These are phyloP conservation scores for Symbiodinium natans DNA, from an alignment of 73 alveolate species.

Conservation along the genomic window DNA sequence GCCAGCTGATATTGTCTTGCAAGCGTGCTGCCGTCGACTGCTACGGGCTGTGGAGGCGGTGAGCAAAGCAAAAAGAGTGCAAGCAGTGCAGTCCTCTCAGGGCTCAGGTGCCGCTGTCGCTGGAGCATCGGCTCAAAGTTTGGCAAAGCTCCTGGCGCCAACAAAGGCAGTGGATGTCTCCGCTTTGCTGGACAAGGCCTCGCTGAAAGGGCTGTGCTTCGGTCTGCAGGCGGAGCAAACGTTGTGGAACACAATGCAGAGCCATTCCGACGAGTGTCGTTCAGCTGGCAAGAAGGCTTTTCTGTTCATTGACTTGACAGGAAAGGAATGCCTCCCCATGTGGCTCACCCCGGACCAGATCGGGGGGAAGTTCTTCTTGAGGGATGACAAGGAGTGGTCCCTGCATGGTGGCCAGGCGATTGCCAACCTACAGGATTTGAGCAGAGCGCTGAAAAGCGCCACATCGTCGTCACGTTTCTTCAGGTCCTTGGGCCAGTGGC, in stretches of 20 bases:
- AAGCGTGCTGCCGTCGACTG: neutral
- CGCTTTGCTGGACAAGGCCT: neutral
- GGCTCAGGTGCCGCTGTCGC: neutral
- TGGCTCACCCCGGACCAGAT: conserved; percentile 31
- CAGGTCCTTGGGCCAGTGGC: conserved; percentile 38
- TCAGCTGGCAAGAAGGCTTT: neutral
- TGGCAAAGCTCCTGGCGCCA: conserved; percentile 7
- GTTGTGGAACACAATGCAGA: neutral
- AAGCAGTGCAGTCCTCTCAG: neutral
- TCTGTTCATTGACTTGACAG: neutral
- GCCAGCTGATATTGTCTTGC: neutral
- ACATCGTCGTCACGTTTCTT: conserved; percentile 38
- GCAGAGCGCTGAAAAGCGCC: conserved; percentile 39
- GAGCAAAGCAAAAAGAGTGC: neutral
- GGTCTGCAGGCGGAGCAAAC: conserved; percentile 5
- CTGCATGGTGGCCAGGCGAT: neutral
- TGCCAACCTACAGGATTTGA: neutral
- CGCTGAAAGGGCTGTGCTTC: neutral
- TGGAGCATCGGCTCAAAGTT: neutral
- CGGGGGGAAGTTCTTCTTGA: neutral
- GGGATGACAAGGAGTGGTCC: neutral
- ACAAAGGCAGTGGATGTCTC: neutral
- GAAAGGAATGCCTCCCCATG: neutral
- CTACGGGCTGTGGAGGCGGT: conserved; percentile 5
- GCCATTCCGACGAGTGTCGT: neutral